A percentile compares a stretch with the other conserved stretches of the same genome.
Conservation (phyloP, 2,329 filamentous ascomycete species). For the Cladosporium halotolerans region DNA sequence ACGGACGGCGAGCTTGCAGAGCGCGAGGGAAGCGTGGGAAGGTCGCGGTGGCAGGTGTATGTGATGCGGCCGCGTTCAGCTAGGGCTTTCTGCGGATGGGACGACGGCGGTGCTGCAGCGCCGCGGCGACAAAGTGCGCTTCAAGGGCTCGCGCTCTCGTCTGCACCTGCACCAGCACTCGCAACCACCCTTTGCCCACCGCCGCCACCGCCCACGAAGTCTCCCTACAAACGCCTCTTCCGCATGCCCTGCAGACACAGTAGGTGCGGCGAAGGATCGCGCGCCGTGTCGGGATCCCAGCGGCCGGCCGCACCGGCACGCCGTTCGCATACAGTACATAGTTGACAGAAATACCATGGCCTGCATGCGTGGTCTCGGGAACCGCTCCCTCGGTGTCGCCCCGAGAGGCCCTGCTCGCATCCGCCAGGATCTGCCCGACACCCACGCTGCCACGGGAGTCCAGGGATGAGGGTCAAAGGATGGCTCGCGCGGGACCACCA, state of each 20-base stretch:
- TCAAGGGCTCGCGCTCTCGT: too few relatives aligned
- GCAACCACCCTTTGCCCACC: background rate
- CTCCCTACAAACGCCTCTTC: background rate
- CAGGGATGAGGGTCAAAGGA: background rate
- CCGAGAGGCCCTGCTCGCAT: background rate
- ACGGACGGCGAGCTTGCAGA: too few relatives aligned
- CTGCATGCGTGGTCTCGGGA: background rate
- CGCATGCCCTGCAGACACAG: background rate
- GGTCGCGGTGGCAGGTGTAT: too few relatives aligned
- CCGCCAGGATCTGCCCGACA: background rate
- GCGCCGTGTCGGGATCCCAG: background rate
- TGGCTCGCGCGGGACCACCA: background rate
- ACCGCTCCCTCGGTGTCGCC: background rate
- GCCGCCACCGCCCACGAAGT: background rate
- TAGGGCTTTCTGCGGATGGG: too few relatives aligned
- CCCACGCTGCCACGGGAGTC: background rate
- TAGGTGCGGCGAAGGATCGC: background rate
- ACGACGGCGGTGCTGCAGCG: too few relatives aligned
- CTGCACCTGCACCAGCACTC: background rate
- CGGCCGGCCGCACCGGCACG: background rate
- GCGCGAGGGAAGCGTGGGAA: too few relatives aligned
- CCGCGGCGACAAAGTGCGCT: background rate
- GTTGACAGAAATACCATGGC: background rate
- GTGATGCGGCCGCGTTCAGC: too few relatives aligned
- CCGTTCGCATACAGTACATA: background rate